Percentiles rank a stretch among this genome's conserved stretches.
phyloP scores from a whole-genome alignment of 2,329 filamentous ascomycete genomes.

The Fusarium humuli region DNA sequence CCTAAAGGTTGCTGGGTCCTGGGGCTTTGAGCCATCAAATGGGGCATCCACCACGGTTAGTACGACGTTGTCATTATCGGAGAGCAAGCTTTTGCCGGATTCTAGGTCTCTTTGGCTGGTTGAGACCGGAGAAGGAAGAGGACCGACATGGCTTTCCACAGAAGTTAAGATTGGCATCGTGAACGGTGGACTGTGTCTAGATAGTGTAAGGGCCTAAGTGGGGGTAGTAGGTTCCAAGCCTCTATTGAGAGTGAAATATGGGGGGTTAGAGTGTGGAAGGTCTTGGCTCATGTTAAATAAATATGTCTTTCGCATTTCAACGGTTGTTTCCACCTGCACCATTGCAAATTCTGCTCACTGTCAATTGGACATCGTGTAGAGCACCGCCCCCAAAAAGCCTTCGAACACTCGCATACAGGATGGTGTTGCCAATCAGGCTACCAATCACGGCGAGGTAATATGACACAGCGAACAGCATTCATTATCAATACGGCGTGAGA shows the following conservation, averaged over 20 bases:
- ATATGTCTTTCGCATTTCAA: no score
- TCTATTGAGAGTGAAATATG: rapidly evolving
- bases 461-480: background rate
- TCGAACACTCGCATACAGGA: background rate
- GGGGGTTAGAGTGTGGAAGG: no score
- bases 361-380: background rate
- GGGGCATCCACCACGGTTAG: background rate
- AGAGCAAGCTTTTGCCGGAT: rapidly evolving
- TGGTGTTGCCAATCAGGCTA: background rate
- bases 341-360: background rate
- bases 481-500: rapidly evolving
- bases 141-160: background rate
- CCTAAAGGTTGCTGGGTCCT: rapidly evolving
- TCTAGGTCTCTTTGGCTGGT: background rate
- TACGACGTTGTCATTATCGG: background rate
- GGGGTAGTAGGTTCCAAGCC: rapidly evolving
- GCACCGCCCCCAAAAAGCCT: background rate
- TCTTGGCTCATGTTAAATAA: no score
- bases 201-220: rapidly evolving
- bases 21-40: background rate
- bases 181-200: background rate
- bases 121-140: background rate
- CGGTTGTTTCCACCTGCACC: no score
- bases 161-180: background rate
- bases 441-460: background rate